A percentile compares a stretch with the other conserved stretches of the same genome.
These are phyloP conservation scores for Akanthomyces lecanii DNA, from an alignment of 2,329 filamentous ascomycete species.

Conservation along the genomic window DNA sequence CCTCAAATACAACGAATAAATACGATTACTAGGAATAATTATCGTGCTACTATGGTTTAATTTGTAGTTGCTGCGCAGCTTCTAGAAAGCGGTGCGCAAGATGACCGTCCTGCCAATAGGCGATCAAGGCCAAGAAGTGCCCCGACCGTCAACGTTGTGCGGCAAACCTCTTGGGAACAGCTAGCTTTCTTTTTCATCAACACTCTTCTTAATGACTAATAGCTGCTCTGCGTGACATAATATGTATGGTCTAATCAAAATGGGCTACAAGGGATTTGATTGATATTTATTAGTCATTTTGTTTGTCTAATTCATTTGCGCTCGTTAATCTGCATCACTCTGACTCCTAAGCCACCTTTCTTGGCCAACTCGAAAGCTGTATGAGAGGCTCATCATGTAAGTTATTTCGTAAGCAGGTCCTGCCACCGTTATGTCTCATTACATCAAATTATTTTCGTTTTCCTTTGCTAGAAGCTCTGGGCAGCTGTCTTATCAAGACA, in stretches of 20 bases:
- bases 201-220: too few species aligned
- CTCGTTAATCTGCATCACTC: background rate
- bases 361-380: background rate
- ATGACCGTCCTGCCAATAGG: too few species aligned
- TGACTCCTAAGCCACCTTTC: background rate
- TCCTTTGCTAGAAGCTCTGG: background rate
- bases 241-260: background rate
- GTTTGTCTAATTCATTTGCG: background rate
- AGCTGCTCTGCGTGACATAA: too few species aligned
- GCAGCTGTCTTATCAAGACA: background rate
- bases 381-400: background rate
- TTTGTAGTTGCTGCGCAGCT: too few species aligned
- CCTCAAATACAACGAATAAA: too few species aligned
- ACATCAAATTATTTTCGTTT: background rate
- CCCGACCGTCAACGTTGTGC: too few species aligned
- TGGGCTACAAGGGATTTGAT: background rate
- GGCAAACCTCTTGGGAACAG: too few species aligned
- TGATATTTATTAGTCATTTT: background rate
- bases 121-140: too few species aligned
- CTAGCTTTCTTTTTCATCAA: too few species aligned
- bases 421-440: background rate
- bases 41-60: too few species aligned
- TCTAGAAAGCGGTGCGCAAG: too few species aligned
- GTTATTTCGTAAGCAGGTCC: background rate
- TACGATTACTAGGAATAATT: too few species aligned